Conservation (phyloP, 202 grass and related monocot species). For the Eragrostis tef region DNA sequence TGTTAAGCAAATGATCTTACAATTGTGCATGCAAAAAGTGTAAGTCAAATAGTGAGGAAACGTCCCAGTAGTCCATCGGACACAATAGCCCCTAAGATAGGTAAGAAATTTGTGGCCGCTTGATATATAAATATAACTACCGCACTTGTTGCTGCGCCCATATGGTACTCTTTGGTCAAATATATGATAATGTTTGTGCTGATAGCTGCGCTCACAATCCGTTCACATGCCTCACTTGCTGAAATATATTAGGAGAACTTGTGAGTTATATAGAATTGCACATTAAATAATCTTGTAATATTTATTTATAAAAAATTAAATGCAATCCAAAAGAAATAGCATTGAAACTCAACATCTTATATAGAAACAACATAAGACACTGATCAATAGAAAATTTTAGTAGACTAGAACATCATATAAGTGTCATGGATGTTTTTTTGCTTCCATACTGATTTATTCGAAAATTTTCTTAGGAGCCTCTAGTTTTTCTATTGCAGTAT, state of each 20-base stretch:
- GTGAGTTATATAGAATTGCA: background rate
- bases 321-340: background rate
- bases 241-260: background rate
- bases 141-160: conserved; percentile 16
- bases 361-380: background rate
- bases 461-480: background rate
- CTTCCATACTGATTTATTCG: background rate
- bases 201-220: conserved; percentile 24
- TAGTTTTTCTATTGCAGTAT: background rate
- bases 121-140: conserved; percentile 17
- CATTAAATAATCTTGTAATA: background rate
- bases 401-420: background rate
- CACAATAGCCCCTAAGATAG: conserved; percentile 25
- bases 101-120: conserved; percentile 36
- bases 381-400: background rate
- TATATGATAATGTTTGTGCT: conserved; percentile 36
- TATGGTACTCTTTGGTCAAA: conserved; percentile 37
- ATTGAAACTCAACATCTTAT: background rate
- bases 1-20: background rate
- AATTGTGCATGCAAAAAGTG: conserved; percentile 17
- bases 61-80: conserved; percentile 35
- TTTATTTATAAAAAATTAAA: background rate
- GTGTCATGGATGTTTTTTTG: background rate
- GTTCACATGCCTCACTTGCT: conserved; percentile 33
- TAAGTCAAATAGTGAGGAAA: conserved; percentile 18